These are phyloP conservation scores for Flaveria ramosissima DNA, from an alignment of 129 eudicot species.

Conservation along the genomic window DNA sequence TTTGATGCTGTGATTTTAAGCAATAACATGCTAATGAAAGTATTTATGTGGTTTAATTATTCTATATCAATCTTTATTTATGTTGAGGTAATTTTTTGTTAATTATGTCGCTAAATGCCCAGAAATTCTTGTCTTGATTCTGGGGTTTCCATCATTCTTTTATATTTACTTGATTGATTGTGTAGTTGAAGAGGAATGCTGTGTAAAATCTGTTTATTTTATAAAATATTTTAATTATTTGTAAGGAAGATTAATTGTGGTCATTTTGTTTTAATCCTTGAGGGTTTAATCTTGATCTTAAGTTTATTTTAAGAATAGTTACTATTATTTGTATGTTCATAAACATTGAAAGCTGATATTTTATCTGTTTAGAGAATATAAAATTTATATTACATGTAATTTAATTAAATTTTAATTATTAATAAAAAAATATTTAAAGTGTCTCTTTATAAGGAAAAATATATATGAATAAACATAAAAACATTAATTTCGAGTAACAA, in stretches of 20 bases:
- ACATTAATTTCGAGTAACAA: too few relatives aligned
- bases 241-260: neutral
- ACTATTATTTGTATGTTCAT: neutral
- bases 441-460: too few relatives aligned
- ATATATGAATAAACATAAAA: too few relatives aligned
- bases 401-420: too few relatives aligned
- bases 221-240: slow-evolving; percentile 13
- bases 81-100: slow-evolving; percentile 31
- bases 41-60: slow-evolving; percentile 22
- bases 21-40: slow-evolving; percentile 8
- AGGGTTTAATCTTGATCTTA: neutral
- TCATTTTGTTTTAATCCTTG: neutral
- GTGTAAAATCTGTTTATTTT: slow-evolving; percentile 14
- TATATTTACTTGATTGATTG: slow-evolving; percentile 30
- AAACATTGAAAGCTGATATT: slow-evolving; percentile 3
- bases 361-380: too few relatives aligned
- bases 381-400: too few relatives aligned
- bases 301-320: neutral
- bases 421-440: too few relatives aligned
- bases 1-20: slow-evolving; percentile 27
- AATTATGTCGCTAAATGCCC: slow-evolving; percentile 24
- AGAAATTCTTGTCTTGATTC: slow-evolving; percentile 20
- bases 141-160: slow-evolving; percentile 42
- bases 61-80: slow-evolving; percentile 13
- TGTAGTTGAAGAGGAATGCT: slow-evolving; percentile 32